A percentile compares a stretch with the other conserved stretches of the same genome.
Conservation (phyloP, 1,284 basidiomycete species). For the Cryptococcus sp. region DNA sequence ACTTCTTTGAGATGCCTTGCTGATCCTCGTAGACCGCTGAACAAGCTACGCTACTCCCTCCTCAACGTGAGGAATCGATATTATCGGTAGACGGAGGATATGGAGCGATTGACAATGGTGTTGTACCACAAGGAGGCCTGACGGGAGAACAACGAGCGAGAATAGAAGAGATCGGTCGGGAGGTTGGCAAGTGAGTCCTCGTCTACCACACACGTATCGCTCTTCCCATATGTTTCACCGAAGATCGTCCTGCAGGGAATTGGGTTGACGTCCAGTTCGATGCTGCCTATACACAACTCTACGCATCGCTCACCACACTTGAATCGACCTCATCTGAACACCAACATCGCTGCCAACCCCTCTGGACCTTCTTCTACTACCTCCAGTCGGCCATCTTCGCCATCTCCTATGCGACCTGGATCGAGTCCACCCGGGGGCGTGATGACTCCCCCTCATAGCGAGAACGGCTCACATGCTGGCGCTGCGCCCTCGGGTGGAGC, state of each 20-base stretch:
- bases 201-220: background rate
- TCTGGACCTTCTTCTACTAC: constrained; percentile 3
- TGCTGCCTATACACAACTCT: constrained; percentile 1
- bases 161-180: constrained; percentile 13
- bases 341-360: background rate
- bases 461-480: background rate
- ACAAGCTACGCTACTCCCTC: constrained; percentile 5
- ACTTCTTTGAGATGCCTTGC: background rate
- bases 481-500: background rate
- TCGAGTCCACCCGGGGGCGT: constrained; percentile 6
- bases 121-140: constrained; percentile 1
- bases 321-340: background rate
- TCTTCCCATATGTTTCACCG: background rate
- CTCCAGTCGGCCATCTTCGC: constrained; percentile 7
- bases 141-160: constrained; percentile 11
- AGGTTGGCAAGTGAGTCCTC: constrained; percentile 10
- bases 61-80: constrained; percentile 8
- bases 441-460: constrained; percentile 2
- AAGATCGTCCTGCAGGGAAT: background rate
- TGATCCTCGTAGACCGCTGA: constrained; percentile 6
- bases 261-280: background rate
- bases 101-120: background rate
- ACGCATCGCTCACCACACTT: background rate
- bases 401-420: constrained; percentile 8
- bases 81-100: constrained; percentile 4